These are phyloP conservation scores for Globisporangium echinulatum DNA, from an alignment of 352 stramenopile species.

Conservation along the genomic window DNA sequence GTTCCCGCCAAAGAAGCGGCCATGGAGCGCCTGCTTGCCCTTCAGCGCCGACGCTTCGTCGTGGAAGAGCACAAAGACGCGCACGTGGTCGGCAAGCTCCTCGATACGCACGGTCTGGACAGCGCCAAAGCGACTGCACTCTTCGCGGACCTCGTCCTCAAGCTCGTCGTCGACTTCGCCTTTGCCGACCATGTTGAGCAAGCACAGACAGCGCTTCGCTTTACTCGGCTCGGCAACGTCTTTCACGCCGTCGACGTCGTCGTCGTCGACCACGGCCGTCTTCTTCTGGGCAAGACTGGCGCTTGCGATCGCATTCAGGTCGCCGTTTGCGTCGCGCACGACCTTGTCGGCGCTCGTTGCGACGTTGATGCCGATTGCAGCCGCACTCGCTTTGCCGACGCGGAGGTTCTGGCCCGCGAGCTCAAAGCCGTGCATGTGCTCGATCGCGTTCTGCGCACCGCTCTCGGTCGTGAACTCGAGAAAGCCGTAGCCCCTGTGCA, in stretches of 20 bases:
- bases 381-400: conserved; percentile 68
- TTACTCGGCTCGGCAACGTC: conserved; percentile 22
- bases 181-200: conserved; percentile 63
- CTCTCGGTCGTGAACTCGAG: conserved; percentile 62
- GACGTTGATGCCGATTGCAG: conserved; percentile 62
- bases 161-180: conserved; percentile 72
- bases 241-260: conserved; percentile 54
- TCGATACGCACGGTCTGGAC: conserved; percentile 53
- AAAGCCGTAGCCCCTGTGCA: conserved; percentile 73
- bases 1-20: conserved; percentile 73
- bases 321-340: conserved; percentile 23
- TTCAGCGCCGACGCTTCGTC: conserved; percentile 33
- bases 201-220: conserved; percentile 54
- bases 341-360: conserved; percentile 61
- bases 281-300: conserved; percentile 15
- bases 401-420: conserved; percentile 67
- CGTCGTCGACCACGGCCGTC: conserved; percentile 32
- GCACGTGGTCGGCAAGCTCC: conserved; percentile 63
- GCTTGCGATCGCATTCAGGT: conserved; percentile 3
- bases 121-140: conserved; percentile 58
- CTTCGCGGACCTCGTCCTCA: conserved; percentile 53
- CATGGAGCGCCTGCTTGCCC: conserved; percentile 54
- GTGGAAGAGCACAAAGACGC: conserved; percentile 73
- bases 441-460: conserved; percentile 56
- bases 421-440: conserved; percentile 83